Evolutionary conservation across 73 alveolate species (phyloP).

Genomic region (Effrenium voratum): DNA sequence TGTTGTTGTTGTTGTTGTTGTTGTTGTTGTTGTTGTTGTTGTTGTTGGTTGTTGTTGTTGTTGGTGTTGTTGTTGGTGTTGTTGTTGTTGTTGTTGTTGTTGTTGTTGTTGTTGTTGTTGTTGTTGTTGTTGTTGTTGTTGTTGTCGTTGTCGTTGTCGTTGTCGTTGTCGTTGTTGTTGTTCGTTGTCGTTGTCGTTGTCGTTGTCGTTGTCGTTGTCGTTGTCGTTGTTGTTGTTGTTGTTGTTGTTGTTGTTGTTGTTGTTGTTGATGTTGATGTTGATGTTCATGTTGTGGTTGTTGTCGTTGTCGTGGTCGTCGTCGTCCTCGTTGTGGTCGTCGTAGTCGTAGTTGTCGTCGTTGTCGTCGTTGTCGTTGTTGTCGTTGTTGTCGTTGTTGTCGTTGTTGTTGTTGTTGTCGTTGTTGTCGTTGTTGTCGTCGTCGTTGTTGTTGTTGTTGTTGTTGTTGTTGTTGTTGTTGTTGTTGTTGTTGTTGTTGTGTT

Average conservation of each 20-base stretch:
- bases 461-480: neutral
- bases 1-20: too few species aligned
- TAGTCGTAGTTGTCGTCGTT: neutral
- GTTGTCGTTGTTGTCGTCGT: neutral
- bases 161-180: neutral
- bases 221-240: neutral
- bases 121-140: neutral
- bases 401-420: neutral
- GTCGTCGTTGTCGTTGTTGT: neutral
- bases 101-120: neutral
- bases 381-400: neutral
- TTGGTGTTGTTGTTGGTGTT: too few species aligned
- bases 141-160: slow-evolving; percentile 1
- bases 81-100: too few species aligned
- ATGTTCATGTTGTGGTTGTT: neutral
- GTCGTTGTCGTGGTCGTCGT: neutral
- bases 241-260: neutral
- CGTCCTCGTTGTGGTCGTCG: neutral
- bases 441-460: neutral
- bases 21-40: too few species aligned
- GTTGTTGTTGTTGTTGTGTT: neutral
- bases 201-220: slow-evolving; percentile 2
- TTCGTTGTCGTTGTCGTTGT: neutral
- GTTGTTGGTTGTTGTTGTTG: too few species aligned
- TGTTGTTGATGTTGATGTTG: neutral